A percentile compares a stretch with the other conserved stretches of the same genome.
These are phyloP conservation scores for Atalantia buxifolia DNA, from an alignment of 345 rosid genomes.

Conservation along the genomic window DNA sequence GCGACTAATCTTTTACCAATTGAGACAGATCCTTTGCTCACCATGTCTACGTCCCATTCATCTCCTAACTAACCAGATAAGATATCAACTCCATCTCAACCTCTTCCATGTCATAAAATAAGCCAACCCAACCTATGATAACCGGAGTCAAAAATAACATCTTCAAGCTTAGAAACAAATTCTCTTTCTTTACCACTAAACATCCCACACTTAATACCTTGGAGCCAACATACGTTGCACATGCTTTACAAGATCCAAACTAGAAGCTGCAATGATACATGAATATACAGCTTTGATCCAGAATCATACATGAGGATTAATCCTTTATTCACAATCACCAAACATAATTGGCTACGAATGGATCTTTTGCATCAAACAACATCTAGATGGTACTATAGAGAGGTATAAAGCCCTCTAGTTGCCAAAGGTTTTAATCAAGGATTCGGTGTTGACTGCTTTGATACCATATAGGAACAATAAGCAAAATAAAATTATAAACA, in stretches of 20 bases:
- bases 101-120: background rate
- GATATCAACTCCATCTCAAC: background rate
- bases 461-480: background rate
- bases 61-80: background rate
- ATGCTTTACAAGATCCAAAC: background rate
- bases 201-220: background rate
- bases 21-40: no score
- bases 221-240: background rate
- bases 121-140: background rate
- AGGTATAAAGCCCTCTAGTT: background rate
- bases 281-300: background rate
- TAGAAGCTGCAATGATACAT: background rate
- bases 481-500: no score
- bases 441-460: background rate
- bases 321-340: background rate
- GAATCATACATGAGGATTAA: background rate
- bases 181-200: background rate
- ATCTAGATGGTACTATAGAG: background rate
- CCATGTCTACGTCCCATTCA: background rate
- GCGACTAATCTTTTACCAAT: no score
- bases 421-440: background rate
- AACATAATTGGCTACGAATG: background rate
- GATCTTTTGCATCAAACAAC: background rate
- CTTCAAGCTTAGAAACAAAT: background rate
- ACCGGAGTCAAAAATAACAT: background rate